phyloP scores from a whole-genome alignment of 176 grass and related monocot species.

The Musa schizocarpa region DNA sequence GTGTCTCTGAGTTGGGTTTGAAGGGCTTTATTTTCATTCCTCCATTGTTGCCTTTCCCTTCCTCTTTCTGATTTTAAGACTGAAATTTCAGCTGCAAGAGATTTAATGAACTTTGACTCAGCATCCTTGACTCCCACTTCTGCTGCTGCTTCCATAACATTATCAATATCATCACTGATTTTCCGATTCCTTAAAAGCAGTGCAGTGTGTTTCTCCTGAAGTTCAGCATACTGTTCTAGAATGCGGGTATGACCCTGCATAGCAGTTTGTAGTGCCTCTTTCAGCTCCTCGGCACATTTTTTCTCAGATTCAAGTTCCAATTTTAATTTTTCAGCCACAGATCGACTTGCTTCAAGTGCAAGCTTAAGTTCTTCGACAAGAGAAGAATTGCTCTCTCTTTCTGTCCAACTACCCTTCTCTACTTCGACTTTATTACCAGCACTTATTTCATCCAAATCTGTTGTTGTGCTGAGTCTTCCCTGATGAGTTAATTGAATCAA shows the following conservation, averaged over 20 bases:
- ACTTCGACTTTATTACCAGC: conserved; percentile 24
- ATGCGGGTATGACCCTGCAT: conserved; percentile 78
- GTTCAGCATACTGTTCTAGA: conserved; percentile 84
- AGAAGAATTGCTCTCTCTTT: conserved; percentile 57
- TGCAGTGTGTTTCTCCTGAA: conserved; percentile 81
- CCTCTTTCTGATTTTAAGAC: conserved; percentile 46
- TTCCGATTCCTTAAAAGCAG: conserved; percentile 55
- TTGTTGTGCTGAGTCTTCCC: conserved; percentile 23
- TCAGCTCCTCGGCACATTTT: conserved; percentile 63
- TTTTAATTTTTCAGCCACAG: conserved; percentile 35
- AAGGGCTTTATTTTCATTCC: conserved; percentile 60
- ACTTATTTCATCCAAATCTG: conserved; percentile 41
- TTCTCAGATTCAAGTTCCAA: conserved; percentile 69
- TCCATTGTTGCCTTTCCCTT: conserved; percentile 40
- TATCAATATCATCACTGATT: conserved; percentile 72
- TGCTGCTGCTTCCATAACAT: conserved; percentile 52
- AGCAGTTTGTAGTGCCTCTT: conserved; percentile 75
- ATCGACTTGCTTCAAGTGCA: conserved; percentile 51
- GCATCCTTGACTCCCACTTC: conserved; percentile 56
- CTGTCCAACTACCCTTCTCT: conserved; percentile 31
- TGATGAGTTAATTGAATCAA: conserved; percentile 30
- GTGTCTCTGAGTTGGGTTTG: conserved; percentile 68
- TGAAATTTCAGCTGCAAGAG: conserved; percentile 58
- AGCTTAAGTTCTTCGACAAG: conserved; percentile 70
- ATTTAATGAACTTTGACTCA: conserved; percentile 56